Evolutionary conservation across 371 early-diverging fungal species (phyloP).

Genomic region (Lichtheimia ornata): DNA sequence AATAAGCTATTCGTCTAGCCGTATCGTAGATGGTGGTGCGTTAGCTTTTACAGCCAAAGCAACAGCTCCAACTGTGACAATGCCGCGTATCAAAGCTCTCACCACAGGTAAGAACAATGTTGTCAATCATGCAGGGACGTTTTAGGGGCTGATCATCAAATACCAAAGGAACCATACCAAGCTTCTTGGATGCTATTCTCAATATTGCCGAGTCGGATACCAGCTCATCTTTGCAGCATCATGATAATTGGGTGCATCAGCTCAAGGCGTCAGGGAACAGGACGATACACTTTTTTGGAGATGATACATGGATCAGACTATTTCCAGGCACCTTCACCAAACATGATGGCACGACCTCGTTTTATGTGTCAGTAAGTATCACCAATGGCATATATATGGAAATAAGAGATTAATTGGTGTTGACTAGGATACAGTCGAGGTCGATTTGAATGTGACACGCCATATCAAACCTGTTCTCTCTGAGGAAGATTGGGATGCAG

Average conservation of each 20-base stretch:
- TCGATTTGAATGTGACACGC: constrained; percentile 79
- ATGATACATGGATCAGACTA: constrained; percentile 93
- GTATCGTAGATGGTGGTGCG: constrained; percentile 51
- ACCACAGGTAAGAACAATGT: constrained; percentile 76
- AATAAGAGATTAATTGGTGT: background rate
- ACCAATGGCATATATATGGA: too few species aligned
- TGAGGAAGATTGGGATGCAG: constrained; percentile 75
- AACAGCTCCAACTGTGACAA: constrained; percentile 92
- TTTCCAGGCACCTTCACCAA: constrained; percentile 72
- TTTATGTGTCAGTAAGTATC: constrained; percentile 66
- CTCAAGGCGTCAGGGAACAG: constrained; percentile 52
- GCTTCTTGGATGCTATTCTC: constrained; percentile 76
- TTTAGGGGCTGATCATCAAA: background rate
- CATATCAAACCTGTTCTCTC: constrained; percentile 68
- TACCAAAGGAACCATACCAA: constrained; percentile 57
- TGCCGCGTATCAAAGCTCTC: constrained; percentile 92
- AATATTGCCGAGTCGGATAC: constrained; percentile 86
- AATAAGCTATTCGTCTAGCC: constrained; percentile 25
- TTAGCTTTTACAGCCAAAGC: constrained; percentile 73
- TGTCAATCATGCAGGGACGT: background rate
- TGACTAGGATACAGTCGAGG: constrained; percentile 72
- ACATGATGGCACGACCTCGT: constrained; percentile 79
- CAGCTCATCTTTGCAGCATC: constrained; percentile 63
- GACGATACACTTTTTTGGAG: constrained; percentile 85
- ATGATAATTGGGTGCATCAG: constrained; percentile 79